Percentiles rank a stretch among this genome's conserved stretches.
These are phyloP conservation scores for Serendipita vermifera DNA, from an alignment of 768 basidiomycete genomes.

Conservation along the genomic window DNA sequence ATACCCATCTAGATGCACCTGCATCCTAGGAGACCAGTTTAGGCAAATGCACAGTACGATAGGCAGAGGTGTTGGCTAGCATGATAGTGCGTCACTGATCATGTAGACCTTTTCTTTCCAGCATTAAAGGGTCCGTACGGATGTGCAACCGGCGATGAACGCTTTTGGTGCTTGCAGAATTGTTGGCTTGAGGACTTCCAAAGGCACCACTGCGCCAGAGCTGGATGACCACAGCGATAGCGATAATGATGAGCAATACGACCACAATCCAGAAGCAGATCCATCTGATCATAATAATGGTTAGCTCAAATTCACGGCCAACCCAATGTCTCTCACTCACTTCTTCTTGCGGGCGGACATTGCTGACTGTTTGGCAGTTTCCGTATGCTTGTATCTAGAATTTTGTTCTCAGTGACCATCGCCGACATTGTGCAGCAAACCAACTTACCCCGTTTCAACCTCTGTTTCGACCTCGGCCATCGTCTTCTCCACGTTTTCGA, in stretches of 20 bases:
- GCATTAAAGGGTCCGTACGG: background rate
- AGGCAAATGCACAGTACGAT: background rate
- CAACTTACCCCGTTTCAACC: conserved; percentile 29
- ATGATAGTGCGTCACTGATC: background rate
- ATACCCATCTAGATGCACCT: no score
- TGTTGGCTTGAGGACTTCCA: no score
- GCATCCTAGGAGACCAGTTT: no score
- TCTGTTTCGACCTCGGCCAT: conserved; percentile 31
- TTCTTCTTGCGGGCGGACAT: conserved; percentile 30
- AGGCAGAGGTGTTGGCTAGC: background rate
- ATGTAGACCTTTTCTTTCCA: background rate
- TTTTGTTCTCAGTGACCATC: background rate
- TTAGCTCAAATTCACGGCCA: background rate
- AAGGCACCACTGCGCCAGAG: no score
- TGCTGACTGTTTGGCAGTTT: conserved; percentile 29
- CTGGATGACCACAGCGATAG: background rate
- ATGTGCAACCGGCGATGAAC: background rate
- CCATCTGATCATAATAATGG: background rate
- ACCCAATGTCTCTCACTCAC: background rate
- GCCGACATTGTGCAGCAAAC: background rate
- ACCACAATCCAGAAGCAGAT: background rate
- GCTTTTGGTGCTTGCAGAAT: background rate
- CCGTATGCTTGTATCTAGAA: conserved; percentile 27
- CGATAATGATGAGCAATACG: background rate
- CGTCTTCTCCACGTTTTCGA: conserved; percentile 30